Conservation (phyloP, 805 yeast genomes). For the Candida alai region DNA sequence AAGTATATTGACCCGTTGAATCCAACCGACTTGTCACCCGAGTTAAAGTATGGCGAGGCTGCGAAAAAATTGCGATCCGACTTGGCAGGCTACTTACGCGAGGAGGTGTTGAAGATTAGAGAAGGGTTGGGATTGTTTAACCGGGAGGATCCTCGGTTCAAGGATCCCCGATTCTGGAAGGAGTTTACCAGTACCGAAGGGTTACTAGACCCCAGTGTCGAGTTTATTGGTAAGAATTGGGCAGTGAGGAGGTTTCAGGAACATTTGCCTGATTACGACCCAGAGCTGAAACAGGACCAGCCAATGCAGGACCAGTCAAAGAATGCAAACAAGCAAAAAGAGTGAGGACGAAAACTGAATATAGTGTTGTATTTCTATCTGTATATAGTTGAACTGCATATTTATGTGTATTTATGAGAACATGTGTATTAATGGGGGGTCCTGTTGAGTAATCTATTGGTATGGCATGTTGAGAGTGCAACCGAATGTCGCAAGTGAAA, state of each 20-base stretch:
- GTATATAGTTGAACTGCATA: too few relatives aligned
- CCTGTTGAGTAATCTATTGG: too few relatives aligned
- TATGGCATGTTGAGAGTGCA: too few relatives aligned
- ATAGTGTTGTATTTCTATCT: too few relatives aligned
- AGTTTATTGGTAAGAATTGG: slow-evolving; percentile 79
- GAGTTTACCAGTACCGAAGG: slow-evolving; percentile 64
- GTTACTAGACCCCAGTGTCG: slow-evolving; percentile 58
- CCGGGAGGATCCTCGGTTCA: slow-evolving; percentile 67
- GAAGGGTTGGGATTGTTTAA: slow-evolving; percentile 40
- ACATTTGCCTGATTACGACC: slow-evolving; percentile 32
- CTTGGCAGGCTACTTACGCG: slow-evolving; percentile 66
- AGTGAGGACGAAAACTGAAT: too few relatives aligned
- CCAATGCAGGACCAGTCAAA: background rate
- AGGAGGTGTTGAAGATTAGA: slow-evolving; percentile 50
- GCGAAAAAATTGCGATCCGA: slow-evolving; percentile 66
- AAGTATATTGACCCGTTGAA: slow-evolving; percentile 48
- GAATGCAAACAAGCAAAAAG: background rate
- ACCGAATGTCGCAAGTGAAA: too few relatives aligned
- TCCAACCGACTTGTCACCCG: slow-evolving; percentile 58
- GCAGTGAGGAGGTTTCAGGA: slow-evolving; percentile 69
- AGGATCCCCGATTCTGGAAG: slow-evolving; percentile 72
- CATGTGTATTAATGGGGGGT: too few relatives aligned
- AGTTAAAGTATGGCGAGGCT: slow-evolving; percentile 57
- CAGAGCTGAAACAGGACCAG: slow-evolving; percentile 7
- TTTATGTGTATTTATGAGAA: too few relatives aligned